Evolutionary conservation across 2,329 filamentous ascomycete species (phyloP).

Genomic region (Fusarium sulawesiense): DNA sequence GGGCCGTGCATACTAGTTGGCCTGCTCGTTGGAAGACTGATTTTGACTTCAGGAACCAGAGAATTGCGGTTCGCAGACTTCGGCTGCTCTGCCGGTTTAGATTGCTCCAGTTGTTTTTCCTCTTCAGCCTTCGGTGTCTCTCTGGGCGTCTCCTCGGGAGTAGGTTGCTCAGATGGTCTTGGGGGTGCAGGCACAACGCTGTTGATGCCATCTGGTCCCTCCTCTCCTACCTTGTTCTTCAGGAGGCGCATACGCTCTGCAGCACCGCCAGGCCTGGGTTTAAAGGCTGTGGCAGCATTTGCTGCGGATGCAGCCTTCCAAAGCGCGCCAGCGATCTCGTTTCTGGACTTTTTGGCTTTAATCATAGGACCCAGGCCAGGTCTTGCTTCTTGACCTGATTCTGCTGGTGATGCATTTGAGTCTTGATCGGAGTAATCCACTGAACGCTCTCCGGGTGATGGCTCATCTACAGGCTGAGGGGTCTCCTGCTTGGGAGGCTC

Average conservation of each 20-base stretch:
- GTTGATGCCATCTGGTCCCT: conserved; percentile 89
- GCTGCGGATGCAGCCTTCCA: conserved; percentile 75
- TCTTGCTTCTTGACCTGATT: conserved; percentile 28
- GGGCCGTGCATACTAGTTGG: conserved; percentile 55
- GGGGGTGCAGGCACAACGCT: conserved; percentile 85
- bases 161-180: conserved; percentile 49
- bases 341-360: conserved; percentile 78
- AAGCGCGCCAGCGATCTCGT: conserved; percentile 79
- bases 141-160: conserved; percentile 19
- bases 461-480: conserved; percentile 14
- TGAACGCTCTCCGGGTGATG: conserved; percentile 22
- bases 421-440: conserved; percentile 35
- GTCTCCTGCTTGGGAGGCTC: conserved; percentile 38
- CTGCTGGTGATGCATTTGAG: conserved; percentile 16
- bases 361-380: conserved; percentile 84
- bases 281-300: conserved; percentile 72
- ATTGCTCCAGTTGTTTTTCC: conserved; percentile 20
- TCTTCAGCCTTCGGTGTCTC: conserved; percentile 12
- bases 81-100: conserved; percentile 37
- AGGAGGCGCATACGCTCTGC: conserved; percentile 79
- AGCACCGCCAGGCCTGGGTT: conserved; percentile 87
- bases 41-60: conserved; percentile 67
- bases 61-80: conserved; percentile 52
- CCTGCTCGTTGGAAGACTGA: conserved; percentile 62
- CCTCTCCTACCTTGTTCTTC: conserved; percentile 67